Percentiles rank a stretch among this genome's conserved stretches.
phyloP scores from a whole-genome alignment of 768 basidiomycete genomes.

The Megacollybia marginata region DNA sequence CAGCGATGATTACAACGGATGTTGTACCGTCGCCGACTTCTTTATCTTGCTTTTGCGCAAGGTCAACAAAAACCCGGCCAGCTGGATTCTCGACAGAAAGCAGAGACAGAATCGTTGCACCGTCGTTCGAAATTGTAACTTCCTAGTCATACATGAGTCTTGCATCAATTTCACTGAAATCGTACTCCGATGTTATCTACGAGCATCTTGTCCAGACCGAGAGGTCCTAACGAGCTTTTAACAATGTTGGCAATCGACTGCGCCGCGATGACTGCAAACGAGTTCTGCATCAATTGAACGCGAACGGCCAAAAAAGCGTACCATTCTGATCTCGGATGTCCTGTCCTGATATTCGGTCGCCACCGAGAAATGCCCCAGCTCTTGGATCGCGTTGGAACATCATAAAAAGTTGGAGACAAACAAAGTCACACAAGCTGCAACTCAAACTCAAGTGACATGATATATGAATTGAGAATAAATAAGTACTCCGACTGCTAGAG shows the following conservation, averaged over 20 bases:
- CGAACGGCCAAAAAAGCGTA: constrained; percentile 23
- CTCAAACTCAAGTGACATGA: neutral
- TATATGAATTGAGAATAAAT: too few relatives aligned
- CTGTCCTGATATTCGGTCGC: constrained; percentile 89
- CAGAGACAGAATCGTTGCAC: constrained; percentile 94
- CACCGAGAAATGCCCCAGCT: constrained; percentile 89
- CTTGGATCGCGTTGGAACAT: constrained; percentile 73
- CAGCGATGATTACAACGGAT: constrained; percentile 95
- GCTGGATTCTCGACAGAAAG: constrained; percentile 95
- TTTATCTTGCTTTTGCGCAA: constrained; percentile 98
- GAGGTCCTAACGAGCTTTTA: constrained; percentile 91
- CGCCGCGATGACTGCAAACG: constrained; percentile 75
- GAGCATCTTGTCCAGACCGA: constrained; percentile 95
- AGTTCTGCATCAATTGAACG: constrained; percentile 1
- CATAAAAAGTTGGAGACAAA: neutral
- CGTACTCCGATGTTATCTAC: constrained; percentile 95
- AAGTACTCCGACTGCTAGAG: too few relatives aligned
- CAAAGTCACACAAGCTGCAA: neutral
- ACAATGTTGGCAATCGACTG: constrained; percentile 96
- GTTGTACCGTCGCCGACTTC: constrained; percentile 99
- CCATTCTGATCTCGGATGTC: constrained; percentile 98
- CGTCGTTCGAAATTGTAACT: constrained; percentile 99
- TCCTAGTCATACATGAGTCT: constrained; percentile 45
- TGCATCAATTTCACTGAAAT: constrained; percentile 2
- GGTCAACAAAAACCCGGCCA: constrained; percentile 94